phyloP scores from a whole-genome alignment of 768 basidiomycete species.

The Mycena venus region DNA sequence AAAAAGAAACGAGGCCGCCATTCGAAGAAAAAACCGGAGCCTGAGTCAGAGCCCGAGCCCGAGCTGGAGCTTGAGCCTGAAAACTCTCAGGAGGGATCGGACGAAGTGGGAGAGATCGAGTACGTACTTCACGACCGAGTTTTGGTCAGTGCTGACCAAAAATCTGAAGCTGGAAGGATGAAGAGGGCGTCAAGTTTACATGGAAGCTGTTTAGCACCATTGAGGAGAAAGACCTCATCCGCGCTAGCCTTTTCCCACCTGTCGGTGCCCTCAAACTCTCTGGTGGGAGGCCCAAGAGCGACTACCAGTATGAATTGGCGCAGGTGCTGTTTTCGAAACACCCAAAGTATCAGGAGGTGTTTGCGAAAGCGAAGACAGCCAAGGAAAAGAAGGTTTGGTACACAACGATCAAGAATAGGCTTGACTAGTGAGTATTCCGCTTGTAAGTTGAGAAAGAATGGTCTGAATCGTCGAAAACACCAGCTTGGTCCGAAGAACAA shows the following conservation, averaged over 20 bases:
- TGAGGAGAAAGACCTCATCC: not conserved
- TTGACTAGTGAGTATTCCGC: not conserved
- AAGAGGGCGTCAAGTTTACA: not conserved
- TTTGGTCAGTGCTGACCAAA: not conserved
- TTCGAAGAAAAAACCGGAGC: not conserved
- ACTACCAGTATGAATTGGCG: not conserved
- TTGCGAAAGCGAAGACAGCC: not conserved
- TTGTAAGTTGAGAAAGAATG: not conserved
- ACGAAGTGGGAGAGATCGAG: not conserved
- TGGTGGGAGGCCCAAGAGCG: not conserved
- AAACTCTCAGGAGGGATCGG: not conserved
- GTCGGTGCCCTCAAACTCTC: not conserved
- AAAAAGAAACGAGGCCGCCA: not conserved
- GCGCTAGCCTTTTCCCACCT: not conserved
- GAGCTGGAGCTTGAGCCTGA: not conserved
- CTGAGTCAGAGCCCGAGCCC: not conserved
- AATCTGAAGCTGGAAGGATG: not conserved
- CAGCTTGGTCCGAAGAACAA: not conserved
- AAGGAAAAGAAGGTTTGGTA: not conserved
- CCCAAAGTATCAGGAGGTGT: not conserved
- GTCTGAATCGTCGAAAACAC: too few species aligned
- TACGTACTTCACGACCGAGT: not conserved
- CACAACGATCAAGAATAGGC: constrained; percentile 6
- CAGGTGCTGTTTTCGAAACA: not conserved
- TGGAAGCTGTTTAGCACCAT: not conserved